Percentiles rank a stretch among this genome's conserved stretches.
Evolutionary conservation across 805 yeast species (phyloP).

Genomic region (Nakazawaea ambrosiae): DNA sequence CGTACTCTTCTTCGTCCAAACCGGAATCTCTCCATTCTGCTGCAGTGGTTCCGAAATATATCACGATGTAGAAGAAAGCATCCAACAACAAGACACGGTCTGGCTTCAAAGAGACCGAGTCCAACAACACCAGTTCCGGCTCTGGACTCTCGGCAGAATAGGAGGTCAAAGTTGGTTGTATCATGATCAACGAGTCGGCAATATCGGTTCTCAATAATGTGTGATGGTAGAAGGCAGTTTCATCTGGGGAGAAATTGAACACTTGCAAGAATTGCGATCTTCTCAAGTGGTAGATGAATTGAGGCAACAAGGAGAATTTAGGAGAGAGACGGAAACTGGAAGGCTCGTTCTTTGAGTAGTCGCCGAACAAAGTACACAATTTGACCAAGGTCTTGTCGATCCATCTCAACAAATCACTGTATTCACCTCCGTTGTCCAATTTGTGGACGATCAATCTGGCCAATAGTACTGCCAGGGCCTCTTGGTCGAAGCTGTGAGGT

Average conservation of each 20-base stretch:
- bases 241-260: slow-evolving; percentile 98
- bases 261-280: slow-evolving; percentile 94
- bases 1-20: slow-evolving; percentile 89
- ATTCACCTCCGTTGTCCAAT: slow-evolving; percentile 67
- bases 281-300: slow-evolving; percentile 90
- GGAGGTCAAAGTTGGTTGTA: slow-evolving; percentile 92
- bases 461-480: slow-evolving; percentile 93
- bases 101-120: slow-evolving; percentile 86
- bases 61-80: slow-evolving; percentile 93
- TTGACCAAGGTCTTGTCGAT: slow-evolving; percentile 86
- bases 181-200: slow-evolving; percentile 89
- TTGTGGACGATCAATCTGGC: slow-evolving; percentile 87
- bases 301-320: slow-evolving; percentile 85
- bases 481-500: slow-evolving; percentile 83
- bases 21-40: slow-evolving; percentile 97
- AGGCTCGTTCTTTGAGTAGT: slow-evolving; percentile 82
- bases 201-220: slow-evolving; percentile 87
- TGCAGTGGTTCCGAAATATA: slow-evolving; percentile 90
- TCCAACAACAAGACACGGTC: slow-evolving; percentile 84
- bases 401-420: slow-evolving; percentile 89
- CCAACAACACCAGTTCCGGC: slow-evolving; percentile 88
- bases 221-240: slow-evolving; percentile 95
- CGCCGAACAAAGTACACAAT: slow-evolving; percentile 89
- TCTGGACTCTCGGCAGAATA: slow-evolving; percentile 72
- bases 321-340: slow-evolving; percentile 76